Evolutionary conservation across 2,329 filamentous ascomycete species (phyloP).

Genomic region (Pseudogymnoascus sp.): DNA sequence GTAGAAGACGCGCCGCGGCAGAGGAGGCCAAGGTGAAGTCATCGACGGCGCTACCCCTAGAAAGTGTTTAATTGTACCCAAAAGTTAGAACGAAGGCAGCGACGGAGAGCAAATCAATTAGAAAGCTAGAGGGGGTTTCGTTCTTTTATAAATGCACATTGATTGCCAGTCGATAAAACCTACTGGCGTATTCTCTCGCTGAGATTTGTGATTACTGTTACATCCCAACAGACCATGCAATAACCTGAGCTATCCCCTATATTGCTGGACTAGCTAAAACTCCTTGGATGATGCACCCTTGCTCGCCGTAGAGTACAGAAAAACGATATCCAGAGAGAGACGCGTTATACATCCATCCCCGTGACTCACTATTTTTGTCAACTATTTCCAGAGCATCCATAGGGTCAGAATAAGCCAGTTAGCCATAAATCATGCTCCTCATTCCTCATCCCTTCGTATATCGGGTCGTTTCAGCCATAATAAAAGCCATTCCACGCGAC

Average conservation of each 20-base stretch:
- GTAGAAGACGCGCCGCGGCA: not conserved
- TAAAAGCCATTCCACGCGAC: not conserved
- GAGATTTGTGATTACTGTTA: constrained; percentile 7
- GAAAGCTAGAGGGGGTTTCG: not conserved
- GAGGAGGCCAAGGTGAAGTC: not conserved
- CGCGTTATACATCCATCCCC: constrained; percentile 3
- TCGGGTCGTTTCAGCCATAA: not conserved
- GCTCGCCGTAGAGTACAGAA: constrained; percentile 3
- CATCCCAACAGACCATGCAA: not conserved
- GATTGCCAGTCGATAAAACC: not conserved
- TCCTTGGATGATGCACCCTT: constrained; percentile 1
- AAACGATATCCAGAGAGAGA: constrained; percentile 7
- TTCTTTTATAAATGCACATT: not conserved
- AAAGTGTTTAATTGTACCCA: not conserved
- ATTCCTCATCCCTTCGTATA: constrained; percentile 5
- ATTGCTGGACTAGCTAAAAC: constrained; percentile 8
- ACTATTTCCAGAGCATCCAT: constrained; percentile 3
- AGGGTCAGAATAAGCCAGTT: not conserved
- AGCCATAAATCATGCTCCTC: constrained; percentile 5
- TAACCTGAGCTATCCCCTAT: constrained; percentile 4
- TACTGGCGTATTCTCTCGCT: constrained; percentile 2
- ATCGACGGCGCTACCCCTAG: not conserved
- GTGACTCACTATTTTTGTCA: constrained; percentile 6
- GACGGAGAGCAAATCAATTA: not conserved
- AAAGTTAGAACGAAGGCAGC: not conserved